These are phyloP conservation scores for Amanita pseudoporphyria DNA, from an alignment of 768 basidiomycete species.

Conservation along the genomic window DNA sequence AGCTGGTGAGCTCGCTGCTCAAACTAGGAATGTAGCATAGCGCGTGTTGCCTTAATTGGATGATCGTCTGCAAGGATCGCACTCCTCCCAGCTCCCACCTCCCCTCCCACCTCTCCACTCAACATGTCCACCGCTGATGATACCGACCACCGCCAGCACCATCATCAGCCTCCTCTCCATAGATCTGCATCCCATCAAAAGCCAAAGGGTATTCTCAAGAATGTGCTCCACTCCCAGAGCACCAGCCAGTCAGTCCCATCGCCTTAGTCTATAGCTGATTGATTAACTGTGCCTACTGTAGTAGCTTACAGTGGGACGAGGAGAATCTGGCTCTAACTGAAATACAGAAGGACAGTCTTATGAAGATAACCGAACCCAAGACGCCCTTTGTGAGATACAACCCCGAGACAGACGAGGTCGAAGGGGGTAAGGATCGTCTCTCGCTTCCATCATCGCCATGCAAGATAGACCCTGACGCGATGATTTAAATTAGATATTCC, in stretches of 20 bases:
- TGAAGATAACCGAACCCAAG: slow-evolving; percentile 99
- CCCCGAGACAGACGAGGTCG: slow-evolving; percentile 73
- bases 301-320: slow-evolving; percentile 91
- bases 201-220: slow-evolving; percentile 88
- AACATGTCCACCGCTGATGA: slow-evolving; percentile 21
- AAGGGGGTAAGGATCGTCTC: slow-evolving; percentile 51
- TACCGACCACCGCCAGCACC: slow-evolving; percentile 30
- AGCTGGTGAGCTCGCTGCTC: slow-evolving; percentile 56
- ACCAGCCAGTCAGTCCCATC: slow-evolving; percentile 33
- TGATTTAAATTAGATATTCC: slow-evolving; percentile 60
- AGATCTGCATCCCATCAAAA: slow-evolving; percentile 61
- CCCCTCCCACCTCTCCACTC: not conserved
- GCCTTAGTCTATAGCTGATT: not conserved
- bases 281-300: slow-evolving; percentile 11
- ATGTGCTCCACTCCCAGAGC: slow-evolving; percentile 43
- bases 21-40: slow-evolving; percentile 30
- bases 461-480: not conserved
- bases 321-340: slow-evolving; percentile 89
- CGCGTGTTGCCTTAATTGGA: slow-evolving; percentile 2
- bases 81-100: not conserved
- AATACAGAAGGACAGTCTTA: slow-evolving; percentile 88
- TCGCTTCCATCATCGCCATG: not conserved
- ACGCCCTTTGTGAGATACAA: slow-evolving; percentile 93
- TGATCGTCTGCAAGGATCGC: not conserved
- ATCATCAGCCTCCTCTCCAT: slow-evolving; percentile 37